Percentiles rank a stretch among this genome's conserved stretches.
These are phyloP conservation scores for Fusarium subglutinans DNA, from an alignment of 2,329 filamentous ascomycete species.

Conservation along the genomic window DNA sequence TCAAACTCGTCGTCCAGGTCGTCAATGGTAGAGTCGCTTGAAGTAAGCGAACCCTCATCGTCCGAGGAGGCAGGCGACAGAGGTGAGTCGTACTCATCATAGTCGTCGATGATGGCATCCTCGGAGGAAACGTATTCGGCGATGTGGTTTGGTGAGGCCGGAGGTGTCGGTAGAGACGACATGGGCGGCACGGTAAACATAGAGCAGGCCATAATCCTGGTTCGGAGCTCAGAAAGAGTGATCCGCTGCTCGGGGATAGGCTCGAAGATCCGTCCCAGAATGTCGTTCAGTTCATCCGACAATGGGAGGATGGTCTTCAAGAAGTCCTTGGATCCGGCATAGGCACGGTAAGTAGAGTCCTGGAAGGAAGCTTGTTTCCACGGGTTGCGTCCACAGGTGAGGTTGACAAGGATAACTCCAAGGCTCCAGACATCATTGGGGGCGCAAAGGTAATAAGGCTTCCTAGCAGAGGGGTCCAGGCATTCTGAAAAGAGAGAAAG, in stretches of 20 bases:
- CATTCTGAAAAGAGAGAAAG: constrained; percentile 73
- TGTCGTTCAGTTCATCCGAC: constrained; percentile 87
- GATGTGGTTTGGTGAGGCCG: constrained; percentile 54
- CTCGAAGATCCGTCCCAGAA: constrained; percentile 88
- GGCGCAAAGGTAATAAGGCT: constrained; percentile 85
- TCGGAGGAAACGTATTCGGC: constrained; percentile 60
- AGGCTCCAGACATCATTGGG: constrained; percentile 98
- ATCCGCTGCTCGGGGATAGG: constrained; percentile 85
- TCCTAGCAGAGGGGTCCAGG: constrained; percentile 77
- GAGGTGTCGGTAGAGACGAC: constrained; percentile 50
- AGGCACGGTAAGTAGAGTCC: constrained; percentile 95
- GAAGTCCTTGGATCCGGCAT: constrained; percentile 84
- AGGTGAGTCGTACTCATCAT: constrained; percentile 57
- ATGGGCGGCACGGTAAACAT: constrained; percentile 69
- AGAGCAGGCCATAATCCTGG: constrained; percentile 79
- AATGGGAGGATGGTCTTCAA: constrained; percentile 92
- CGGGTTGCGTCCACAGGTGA: constrained; percentile 97
- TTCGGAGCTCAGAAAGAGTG: constrained; percentile 80
- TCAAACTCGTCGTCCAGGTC: constrained; percentile 61
- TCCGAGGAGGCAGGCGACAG: constrained; percentile 64
- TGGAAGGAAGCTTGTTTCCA: constrained; percentile 97
- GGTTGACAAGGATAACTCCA: constrained; percentile 97
- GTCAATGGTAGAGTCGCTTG: constrained; percentile 62
- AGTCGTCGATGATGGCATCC: constrained; percentile 54
- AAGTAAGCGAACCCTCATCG: constrained; percentile 65